Conservation (phyloP, 2,329 filamentous ascomycete genomes). For the Nigrograna mackinnonii region DNA sequence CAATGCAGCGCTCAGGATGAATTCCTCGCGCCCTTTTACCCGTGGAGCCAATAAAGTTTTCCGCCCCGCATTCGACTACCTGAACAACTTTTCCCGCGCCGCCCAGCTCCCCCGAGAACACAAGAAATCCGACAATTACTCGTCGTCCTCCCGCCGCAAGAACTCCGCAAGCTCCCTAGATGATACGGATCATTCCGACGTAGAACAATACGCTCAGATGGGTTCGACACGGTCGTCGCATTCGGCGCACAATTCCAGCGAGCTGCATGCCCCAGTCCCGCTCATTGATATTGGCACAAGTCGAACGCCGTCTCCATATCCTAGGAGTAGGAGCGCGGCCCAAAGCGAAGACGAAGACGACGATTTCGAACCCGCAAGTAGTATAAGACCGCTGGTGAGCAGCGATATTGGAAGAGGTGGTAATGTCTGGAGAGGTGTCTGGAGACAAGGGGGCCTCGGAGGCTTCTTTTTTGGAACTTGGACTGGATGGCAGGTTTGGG, state of each 20-base stretch:
- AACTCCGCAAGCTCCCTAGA: constrained; percentile 39
- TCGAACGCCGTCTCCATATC: constrained; percentile 49
- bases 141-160: constrained; percentile 30
- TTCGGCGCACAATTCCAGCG: constrained; percentile 35
- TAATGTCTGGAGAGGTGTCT: constrained; percentile 32
- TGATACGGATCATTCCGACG: constrained; percentile 38
- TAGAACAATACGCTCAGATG: constrained; percentile 37
- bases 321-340: constrained; percentile 44
- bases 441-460: constrained; percentile 50
- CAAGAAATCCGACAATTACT: constrained; percentile 19
- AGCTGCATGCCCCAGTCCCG: constrained; percentile 45
- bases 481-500: constrained; percentile 53
- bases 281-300: constrained; percentile 44
- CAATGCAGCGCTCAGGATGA: constrained; percentile 29
- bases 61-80: constrained; percentile 38
- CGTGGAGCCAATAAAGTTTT: constrained; percentile 33
- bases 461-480: constrained; percentile 53
- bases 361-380: constrained; percentile 39
- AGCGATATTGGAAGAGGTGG: constrained; percentile 31
- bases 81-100: constrained; percentile 31
- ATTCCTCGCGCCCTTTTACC: constrained; percentile 35
- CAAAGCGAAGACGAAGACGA: constrained; percentile 55
- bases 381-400: constrained; percentile 42
- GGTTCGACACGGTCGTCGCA: constrained; percentile 24
- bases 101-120: constrained; percentile 10